Evolutionary conservation across 2,329 filamentous ascomycete genomes (phyloP), one percentile per base, ranked within the genome.

Genomic region (Thermothelomyces thermophilus): DNA sequence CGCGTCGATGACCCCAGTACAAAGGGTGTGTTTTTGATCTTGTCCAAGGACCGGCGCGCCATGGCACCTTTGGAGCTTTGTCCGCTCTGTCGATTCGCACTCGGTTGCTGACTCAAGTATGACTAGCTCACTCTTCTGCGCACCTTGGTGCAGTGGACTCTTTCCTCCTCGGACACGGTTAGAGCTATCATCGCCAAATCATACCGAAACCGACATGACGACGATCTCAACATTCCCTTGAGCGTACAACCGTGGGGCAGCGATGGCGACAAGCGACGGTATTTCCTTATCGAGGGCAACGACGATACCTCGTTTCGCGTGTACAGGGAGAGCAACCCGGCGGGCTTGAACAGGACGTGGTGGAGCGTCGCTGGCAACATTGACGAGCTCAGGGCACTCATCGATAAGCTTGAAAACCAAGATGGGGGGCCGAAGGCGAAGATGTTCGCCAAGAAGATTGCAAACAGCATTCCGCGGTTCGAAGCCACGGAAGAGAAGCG

Each of bases 401-500:
- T 84, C 5, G 81, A 86, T 43, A 94, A 87, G 65, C 77, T 98
- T 9, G 79, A 83, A 46, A 80, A 75, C 3, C 78, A 80, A 33
- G 91, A 97, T 60, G 87, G 86, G 46, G 86, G 86, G 0, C 88
- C 86, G 44, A 86, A 88, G 64, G 88, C 91, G 0, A 86, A 82
- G 62, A 81, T 83, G 52, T 75, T 97, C 30, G 83, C 86, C 52
- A 81, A 85, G 59, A 87, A 83, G 66, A 94, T 98, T 62, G 68
- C 76, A 31, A 78, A 81, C 46, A 90, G 90, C 10, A 80, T 97
- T 30, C 88, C 90, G 30, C 83, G 90, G 30, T 96, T 98, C 60
- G 91, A 97, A 67, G 88, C 86, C 31, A 90, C 89, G 5, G 90
- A 97, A 69, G 90, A 95, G 87, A 97, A 96, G 78, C 87, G 93